Conservation (phyloP, 495 filamentous ascomycete species). For the Trichocladium uniseriatum region DNA sequence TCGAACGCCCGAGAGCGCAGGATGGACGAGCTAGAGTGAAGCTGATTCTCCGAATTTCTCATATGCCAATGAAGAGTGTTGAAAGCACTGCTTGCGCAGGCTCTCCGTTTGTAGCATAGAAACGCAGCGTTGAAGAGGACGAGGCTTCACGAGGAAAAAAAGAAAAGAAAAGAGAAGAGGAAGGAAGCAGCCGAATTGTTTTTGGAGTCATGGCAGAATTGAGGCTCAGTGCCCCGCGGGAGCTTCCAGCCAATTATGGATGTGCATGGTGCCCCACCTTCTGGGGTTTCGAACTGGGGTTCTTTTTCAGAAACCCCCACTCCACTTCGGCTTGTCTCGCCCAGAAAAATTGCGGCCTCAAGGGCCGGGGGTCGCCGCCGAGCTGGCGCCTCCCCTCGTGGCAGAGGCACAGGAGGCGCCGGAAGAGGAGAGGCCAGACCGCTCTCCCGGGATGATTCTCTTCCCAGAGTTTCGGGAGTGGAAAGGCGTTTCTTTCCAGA, state of each 20-base stretch:
- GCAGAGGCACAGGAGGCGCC: neutral
- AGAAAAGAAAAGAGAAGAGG: constrained; percentile 20
- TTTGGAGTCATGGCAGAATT: constrained; percentile 24
- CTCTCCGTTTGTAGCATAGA: constrained; percentile 96
- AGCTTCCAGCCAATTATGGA: neutral
- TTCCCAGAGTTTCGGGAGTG: neutral
- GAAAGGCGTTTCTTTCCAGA: too few species aligned
- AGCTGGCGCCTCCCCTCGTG: neutral
- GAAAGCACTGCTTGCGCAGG: constrained; percentile 32
- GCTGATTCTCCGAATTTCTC: constrained; percentile 98
- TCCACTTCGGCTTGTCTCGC: neutral
- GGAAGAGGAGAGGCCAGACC: neutral
- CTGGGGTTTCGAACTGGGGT: neutral
- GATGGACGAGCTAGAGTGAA: constrained; percentile 47
- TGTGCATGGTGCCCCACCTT: neutral
- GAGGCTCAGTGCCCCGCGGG: constrained; percentile 12
- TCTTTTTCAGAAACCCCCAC: neutral
- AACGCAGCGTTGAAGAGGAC: constrained; percentile 97
- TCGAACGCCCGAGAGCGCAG: constrained; percentile 28
- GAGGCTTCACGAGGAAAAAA: constrained; percentile 59
- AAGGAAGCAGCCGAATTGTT: constrained; percentile 5
- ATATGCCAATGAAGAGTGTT: constrained; percentile 57
- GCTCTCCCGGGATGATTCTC: neutral
- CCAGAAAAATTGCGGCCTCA: neutral
- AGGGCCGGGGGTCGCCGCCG: constrained; percentile 1